Base-by-base conservation (phyloP, 305 asterid genomes). In the Stenogyne calaminthoides region DNA sequence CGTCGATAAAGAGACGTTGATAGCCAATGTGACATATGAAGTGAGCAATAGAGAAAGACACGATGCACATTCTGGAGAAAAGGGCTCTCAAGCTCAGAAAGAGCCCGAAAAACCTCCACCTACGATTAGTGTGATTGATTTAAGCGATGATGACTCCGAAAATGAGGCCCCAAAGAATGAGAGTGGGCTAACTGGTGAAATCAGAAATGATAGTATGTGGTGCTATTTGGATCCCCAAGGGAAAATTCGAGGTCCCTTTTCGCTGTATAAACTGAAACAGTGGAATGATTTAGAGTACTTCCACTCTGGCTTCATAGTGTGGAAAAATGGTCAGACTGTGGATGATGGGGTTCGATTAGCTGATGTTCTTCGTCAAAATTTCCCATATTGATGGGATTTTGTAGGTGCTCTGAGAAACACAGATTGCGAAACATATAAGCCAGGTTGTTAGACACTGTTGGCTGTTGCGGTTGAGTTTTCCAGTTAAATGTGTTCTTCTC, bases 281-380 rank as follows among this genome's bases (percentile, higher is more conserved):
- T 95, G 98, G 98, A 78, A 70, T 12, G 96, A 89, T 14, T 29
- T n/a, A 9, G 65, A 76, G 49, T 95, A 86, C 88, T 95, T 95
- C 62, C 42, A 49, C 49, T 72, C 84, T 1, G 77, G 51, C 9
- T 94, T 94, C 71, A 81, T 3, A 46, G 86, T 93, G 32, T 93
- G 96, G 97, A 86, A 56, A 79, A 59, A 6, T 15, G 87, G 82
- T 47, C 83, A 85, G 72, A 75, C 73, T 61, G 71, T 20, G 14
- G 20, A 52, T 0, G 81, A 86, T 11, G 84, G 88, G 7, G 80
- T 86, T 73, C 69, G 82, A 6, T 82, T 92, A 77, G 64, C 71
- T 2, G 88, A 88, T 40, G 73, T 87, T 64, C 85, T 94, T 51
- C 70, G 52, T n/a, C 73, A 63, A 9, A 20, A 14, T 27, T 85